Evolutionary conservation across 2,329 filamentous ascomycete species (phyloP).

Genomic region (Cordyceps cateniannulata): DNA sequence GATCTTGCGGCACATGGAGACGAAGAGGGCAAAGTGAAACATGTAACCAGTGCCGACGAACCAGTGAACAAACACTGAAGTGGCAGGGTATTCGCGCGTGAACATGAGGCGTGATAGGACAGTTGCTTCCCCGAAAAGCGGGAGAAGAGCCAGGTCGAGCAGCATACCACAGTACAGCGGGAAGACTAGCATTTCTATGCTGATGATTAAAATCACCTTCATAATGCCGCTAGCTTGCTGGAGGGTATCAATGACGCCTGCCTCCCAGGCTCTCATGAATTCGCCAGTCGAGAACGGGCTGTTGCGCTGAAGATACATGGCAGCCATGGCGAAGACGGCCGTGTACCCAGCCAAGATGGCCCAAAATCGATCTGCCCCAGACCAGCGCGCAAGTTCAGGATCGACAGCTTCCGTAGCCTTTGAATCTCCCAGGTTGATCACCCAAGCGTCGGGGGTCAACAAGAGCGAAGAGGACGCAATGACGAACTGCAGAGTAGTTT

Average conservation of each 20-base stretch:
- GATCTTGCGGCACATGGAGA: slow-evolving; percentile 98
- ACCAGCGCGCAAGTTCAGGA: slow-evolving; percentile 60
- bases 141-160: slow-evolving; percentile 80
- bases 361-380: slow-evolving; percentile 54
- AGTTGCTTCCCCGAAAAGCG: slow-evolving; percentile 78
- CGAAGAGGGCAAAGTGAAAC: slow-evolving; percentile 98
- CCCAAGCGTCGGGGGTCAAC: slow-evolving; percentile 48
- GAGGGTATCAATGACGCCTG: slow-evolving; percentile 71
- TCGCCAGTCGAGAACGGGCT: slow-evolving; percentile 57
- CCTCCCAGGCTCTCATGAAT: slow-evolving; percentile 61
- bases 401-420: slow-evolving; percentile 37
- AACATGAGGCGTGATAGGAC: slow-evolving; percentile 73
- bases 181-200: slow-evolving; percentile 97
- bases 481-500: neutral
- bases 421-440: slow-evolving; percentile 47
- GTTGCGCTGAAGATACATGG: slow-evolving; percentile 71
- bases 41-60: slow-evolving; percentile 98
- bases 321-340: slow-evolving; percentile 66
- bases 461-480: slow-evolving; percentile 22
- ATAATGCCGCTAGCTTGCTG: slow-evolving; percentile 93
- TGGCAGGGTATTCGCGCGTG: slow-evolving; percentile 71
- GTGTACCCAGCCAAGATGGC: slow-evolving; percentile 78
- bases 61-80: slow-evolving; percentile 95
- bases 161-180: slow-evolving; percentile 91
- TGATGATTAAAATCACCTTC: slow-evolving; percentile 97